Evolutionary conservation across 2,329 filamentous ascomycete genomes (phyloP), one percentile per base, ranked within the genome.

Genomic region (Thelonectria discophora): DNA sequence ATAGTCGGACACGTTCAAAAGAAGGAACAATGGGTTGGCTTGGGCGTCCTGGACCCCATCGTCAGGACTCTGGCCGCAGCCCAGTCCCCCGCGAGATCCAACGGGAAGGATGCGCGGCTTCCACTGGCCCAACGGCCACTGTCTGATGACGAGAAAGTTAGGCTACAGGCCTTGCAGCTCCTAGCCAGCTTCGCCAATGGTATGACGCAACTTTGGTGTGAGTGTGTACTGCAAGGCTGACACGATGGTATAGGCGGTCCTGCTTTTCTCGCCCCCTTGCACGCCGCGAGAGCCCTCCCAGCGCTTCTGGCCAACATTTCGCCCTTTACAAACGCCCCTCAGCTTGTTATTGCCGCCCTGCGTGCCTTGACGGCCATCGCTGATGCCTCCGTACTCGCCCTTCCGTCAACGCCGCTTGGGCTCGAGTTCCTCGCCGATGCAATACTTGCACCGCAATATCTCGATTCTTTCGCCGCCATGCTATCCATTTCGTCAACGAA

Each of bases 1-100:
- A 85, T 97, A 49, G 88, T 97, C 62, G 95, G 95, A 21, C 93
- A 98, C 76, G 85, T 90, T 34, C 89, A 94, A 76, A 89, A 90
- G 75, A 99, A 99, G 78, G 90, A 94, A 77, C 78, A 87, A 58
- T 94, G 90, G 82, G 84, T 97, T 42, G 82, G 82, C 60, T 80
- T 86, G 56, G 94, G 94, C 17, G 82, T 92, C 27, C 77, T 95
- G 48, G 84, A 86, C 55, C 84, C 85, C 34, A 80, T 84, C 57
- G 82, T 82, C 72, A 78, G 74, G 69, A 81, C 80, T 64, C 80
- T 84, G 74, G 75, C 75, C 49, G 67, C 74, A 13, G 72, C 70
- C 52, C 72, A 71, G 21, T 70, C 77, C 5, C 65, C 74, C 9
- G 60, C 71, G 21, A 79, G 76, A 53, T 65, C 68, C 43, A 78